phyloP scores from a whole-genome alignment of 371 early-diverging fungal genomes.

The Mucor velutinosus region DNA sequence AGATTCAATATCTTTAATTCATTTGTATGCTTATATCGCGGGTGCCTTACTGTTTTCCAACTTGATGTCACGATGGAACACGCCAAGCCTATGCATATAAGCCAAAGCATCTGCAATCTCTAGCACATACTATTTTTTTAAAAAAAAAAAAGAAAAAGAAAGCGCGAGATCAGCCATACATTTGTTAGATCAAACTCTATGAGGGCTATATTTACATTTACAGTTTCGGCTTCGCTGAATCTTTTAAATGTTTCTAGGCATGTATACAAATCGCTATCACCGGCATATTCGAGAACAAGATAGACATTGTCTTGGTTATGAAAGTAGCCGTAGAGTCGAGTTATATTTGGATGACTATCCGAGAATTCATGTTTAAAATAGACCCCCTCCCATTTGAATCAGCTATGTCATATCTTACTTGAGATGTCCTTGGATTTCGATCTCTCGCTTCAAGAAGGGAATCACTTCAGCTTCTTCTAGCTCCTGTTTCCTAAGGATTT shows the following conservation, averaged over 20 bases:
- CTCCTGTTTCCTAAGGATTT: conserved; percentile 89
- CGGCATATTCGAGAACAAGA: conserved; percentile 96
- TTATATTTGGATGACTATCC: conserved; percentile 87
- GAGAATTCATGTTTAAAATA: not conserved
- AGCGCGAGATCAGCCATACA: not conserved
- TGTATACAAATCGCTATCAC: conserved; percentile 93
- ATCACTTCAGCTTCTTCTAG: conserved; percentile 51
- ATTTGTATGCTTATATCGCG: no score
- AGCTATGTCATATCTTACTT: conserved; percentile 46
- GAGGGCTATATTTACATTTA: conserved; percentile 58
- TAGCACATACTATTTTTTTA: conserved; percentile 82
- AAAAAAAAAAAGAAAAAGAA: not conserved
- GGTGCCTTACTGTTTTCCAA: conserved; percentile 70
- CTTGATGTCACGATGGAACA: conserved; percentile 78
- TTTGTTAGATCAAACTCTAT: not conserved
- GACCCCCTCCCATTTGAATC: not conserved
- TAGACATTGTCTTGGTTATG: conserved; percentile 93
- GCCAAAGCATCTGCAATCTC: conserved; percentile 87
- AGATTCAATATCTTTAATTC: not conserved
- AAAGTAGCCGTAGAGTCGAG: conserved; percentile 97
- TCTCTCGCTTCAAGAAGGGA: conserved; percentile 72
- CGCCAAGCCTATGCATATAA: conserved; percentile 64
- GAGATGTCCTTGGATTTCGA: conserved; percentile 97
- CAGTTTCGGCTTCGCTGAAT: conserved; percentile 79
- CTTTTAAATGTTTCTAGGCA: conserved; percentile 63